Base-by-base conservation (phyloP, 345 rosid genomes). In the Syzygium aqueum region DNA sequence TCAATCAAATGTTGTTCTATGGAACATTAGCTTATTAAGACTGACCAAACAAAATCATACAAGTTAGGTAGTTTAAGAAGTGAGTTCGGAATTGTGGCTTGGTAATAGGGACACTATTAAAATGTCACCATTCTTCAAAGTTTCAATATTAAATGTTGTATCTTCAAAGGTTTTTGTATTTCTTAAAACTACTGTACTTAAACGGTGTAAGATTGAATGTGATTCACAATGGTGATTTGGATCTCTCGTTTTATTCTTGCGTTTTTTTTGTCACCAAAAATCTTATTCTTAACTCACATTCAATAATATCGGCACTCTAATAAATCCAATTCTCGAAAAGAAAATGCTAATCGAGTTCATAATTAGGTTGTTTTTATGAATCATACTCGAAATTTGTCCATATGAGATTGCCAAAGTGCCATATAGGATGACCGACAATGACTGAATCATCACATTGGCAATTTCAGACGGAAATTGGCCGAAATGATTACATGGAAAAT, bases 331-430 rank as follows among this genome's bases (percentile, higher is more conserved):
- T 61, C 37, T n/a, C 2, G 4, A 61, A 8, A 7, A 28, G 73
- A 6, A 61, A 61, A n/a, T 61, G 73, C 73, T n/a, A 61, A n/a
- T 61, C 19, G 9, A n/a, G 73, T 61, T n/a, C 73, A 3, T 61
- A 7, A n/a, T 61, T n/a, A n/a, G 19, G 14, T n/a, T 2, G 37
- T n/a, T 4, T n/a, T 0, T 1, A 3, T 3, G 19, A 59, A 59
- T 59, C 65, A 59, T 27, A 9, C 67, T 59, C 16, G 7, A 59
- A 3, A 19, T 53, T 53, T 53, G 25, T 17, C 23, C 57, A 19
- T 19, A 7, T 53, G 23, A 53, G 3, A 53, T 53, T 3, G 10
- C 10, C 22, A 53, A 19, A 1, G 3, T 16, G 7, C 2, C 53
- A 51, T 6, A 6, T 53, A 17, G 8, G 56, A 53, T 7, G 22